A percentile compares a stretch with the other conserved stretches of the same genome.
Conservation (phyloP, 352 stramenopile genomes). For the Phytophthora niederhauseri region DNA sequence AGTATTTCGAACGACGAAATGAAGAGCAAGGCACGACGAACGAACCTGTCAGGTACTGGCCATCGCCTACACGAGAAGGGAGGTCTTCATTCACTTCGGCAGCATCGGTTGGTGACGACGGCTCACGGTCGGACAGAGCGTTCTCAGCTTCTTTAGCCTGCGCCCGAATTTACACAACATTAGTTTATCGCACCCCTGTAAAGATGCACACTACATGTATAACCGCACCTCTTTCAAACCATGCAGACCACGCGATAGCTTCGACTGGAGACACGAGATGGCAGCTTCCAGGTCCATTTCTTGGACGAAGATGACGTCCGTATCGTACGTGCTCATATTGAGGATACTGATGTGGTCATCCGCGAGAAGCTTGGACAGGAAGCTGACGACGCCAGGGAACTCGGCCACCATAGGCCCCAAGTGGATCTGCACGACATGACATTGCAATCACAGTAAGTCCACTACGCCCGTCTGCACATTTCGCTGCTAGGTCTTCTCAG, state of each 20-base stretch:
- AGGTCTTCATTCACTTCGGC: conserved; percentile 12
- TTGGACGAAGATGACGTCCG: conserved; percentile 90
- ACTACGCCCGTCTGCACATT: conserved; percentile 2
- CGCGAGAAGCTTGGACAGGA: conserved; percentile 82
- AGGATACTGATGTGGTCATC: conserved; percentile 90
- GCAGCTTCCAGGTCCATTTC: conserved; percentile 67
- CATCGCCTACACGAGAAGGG: conserved; percentile 57
- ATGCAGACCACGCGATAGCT: conserved; percentile 78
- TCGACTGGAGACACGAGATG: conserved; percentile 76
- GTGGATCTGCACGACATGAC: conserved; percentile 60
- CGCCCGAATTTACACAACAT: not conserved
- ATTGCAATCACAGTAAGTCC: conserved; percentile 6
- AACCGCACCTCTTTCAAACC: conserved; percentile 74
- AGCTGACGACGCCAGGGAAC: conserved; percentile 86
- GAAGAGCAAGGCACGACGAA: conserved; percentile 6
- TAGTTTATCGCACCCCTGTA: not conserved
- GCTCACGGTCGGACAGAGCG: conserved; percentile 34
- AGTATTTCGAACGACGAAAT: not conserved
- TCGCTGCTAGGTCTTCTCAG: not conserved
- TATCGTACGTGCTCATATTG: conserved; percentile 93
- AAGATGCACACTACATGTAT: not conserved
- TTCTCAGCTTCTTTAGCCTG: conserved; percentile 50
- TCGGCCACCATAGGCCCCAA: conserved; percentile 86
- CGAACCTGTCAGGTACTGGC: conserved; percentile 78
- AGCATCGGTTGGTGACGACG: conserved; percentile 27